Percentiles rank a stretch among this genome's conserved stretches.
phyloP scores from a whole-genome alignment of 768 basidiomycete genomes.

The Suillus fuscotomentosus region DNA sequence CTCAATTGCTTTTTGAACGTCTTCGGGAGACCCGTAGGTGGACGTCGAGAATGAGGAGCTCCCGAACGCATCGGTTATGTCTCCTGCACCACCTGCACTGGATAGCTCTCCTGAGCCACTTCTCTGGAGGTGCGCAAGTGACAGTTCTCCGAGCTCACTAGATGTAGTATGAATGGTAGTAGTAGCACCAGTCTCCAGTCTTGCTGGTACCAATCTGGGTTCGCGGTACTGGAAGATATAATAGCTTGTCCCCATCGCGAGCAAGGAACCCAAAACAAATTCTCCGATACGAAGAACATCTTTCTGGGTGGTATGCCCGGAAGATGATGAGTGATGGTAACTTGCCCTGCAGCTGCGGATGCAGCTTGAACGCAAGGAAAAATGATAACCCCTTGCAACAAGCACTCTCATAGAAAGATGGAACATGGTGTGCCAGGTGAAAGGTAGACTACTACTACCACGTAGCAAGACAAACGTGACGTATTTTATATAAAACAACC shows the following conservation, averaged over 20 bases:
- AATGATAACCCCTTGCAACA: not conserved
- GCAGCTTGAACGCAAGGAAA: not conserved
- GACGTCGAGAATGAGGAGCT: slow-evolving; percentile 11
- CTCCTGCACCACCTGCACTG: not conserved
- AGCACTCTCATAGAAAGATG: not conserved
- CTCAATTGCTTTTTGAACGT: slow-evolving; percentile 49
- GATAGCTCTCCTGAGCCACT: not conserved
- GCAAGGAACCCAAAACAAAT: slow-evolving; percentile 18
- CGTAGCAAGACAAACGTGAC: not conserved
- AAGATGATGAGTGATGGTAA: not conserved
- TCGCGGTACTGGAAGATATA: slow-evolving; percentile 13
- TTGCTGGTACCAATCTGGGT: slow-evolving; percentile 9
- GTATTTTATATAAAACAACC: not conserved
- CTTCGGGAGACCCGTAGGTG: slow-evolving; percentile 46
- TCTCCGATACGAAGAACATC: slow-evolving; percentile 10
- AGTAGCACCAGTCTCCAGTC: not conserved
- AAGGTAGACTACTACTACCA: not conserved
- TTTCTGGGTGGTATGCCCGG: not conserved
- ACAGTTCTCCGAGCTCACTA: not conserved
- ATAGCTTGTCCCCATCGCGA: slow-evolving; percentile 20
- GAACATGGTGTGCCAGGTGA: not conserved
- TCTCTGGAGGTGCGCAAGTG: slow-evolving; percentile 10
- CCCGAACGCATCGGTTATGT: not conserved
- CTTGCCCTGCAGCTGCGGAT: not conserved
- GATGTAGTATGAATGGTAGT: not conserved